Conservation (phyloP, 2,329 filamentous ascomycete species). For the Purpureocillium takamizusanense region DNA sequence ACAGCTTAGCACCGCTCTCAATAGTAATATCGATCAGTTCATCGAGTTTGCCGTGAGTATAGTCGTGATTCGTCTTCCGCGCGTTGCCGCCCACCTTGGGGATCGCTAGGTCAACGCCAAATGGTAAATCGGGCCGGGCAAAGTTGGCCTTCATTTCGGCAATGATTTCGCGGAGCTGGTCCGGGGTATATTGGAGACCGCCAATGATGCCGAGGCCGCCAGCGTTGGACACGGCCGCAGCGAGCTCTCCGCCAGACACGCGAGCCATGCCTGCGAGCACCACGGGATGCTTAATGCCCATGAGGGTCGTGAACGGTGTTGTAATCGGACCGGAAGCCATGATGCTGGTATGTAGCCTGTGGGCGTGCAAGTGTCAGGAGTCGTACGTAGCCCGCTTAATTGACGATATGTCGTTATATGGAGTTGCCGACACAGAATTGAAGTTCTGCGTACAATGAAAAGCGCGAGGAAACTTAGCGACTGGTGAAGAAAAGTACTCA, state of each 20-base stretch:
- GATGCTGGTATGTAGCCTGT: slow-evolving; percentile 2
- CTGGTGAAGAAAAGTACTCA: no score
- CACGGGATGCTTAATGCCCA: slow-evolving; percentile 80
- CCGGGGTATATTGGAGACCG: slow-evolving; percentile 61
- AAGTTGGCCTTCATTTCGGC: slow-evolving; percentile 75
- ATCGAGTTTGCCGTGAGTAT: slow-evolving; percentile 84
- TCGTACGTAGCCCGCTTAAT: no score
- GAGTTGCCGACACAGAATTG: no score
- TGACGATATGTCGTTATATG: no score
- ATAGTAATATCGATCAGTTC: slow-evolving; percentile 83
- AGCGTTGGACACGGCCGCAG: slow-evolving; percentile 80
- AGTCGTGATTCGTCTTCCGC: slow-evolving; percentile 89
- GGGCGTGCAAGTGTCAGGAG: no score
- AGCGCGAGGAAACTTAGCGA: no score
- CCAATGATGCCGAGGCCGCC: slow-evolving; percentile 74
- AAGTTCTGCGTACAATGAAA: no score
- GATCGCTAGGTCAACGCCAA: slow-evolving; percentile 85
- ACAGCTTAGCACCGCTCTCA: slow-evolving; percentile 69
- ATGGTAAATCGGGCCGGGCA: slow-evolving; percentile 57
- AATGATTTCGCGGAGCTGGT: slow-evolving; percentile 70
- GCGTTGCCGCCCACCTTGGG: slow-evolving; percentile 79
- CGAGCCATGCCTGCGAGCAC: slow-evolving; percentile 91
- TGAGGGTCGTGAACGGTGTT: slow-evolving; percentile 68
- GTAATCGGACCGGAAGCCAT: slow-evolving; percentile 50
- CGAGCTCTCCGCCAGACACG: slow-evolving; percentile 69